Percentiles rank a stretch among this genome's conserved stretches.
These are phyloP conservation scores for Penicillium sp. DNA, from an alignment of 2,329 filamentous ascomycete genomes.

Conservation along the genomic window DNA sequence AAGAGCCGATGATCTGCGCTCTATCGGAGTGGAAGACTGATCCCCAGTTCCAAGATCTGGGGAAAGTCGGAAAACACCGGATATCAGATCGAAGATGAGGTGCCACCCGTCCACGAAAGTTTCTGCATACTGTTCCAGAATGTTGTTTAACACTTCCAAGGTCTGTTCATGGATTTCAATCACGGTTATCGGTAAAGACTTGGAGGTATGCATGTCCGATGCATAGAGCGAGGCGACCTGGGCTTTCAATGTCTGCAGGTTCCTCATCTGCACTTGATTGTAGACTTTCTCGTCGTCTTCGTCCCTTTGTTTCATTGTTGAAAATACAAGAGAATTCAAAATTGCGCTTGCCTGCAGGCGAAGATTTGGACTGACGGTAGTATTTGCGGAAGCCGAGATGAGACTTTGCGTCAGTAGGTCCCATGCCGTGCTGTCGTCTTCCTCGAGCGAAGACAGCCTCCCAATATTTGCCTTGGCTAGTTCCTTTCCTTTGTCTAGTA, in stretches of 20 bases:
- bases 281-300: slow-evolving; percentile 46
- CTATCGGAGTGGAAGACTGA: slow-evolving; percentile 7
- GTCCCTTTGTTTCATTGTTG: slow-evolving; percentile 43
- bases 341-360: slow-evolving; percentile 60
- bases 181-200: slow-evolving; percentile 62
- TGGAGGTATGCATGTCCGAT: slow-evolving; percentile 52
- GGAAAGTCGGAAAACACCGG: slow-evolving; percentile 67
- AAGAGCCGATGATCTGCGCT: slow-evolving; percentile 23
- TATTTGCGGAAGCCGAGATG: slow-evolving; percentile 45
- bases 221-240: slow-evolving; percentile 60
- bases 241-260: slow-evolving; percentile 64
- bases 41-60: slow-evolving; percentile 33
- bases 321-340: slow-evolving; percentile 47
- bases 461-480: slow-evolving; percentile 71
- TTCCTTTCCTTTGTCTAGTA: slow-evolving; percentile 70
- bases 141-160: slow-evolving; percentile 73
- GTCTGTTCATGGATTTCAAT: slow-evolving; percentile 76
- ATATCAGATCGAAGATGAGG: slow-evolving; percentile 78
- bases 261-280: slow-evolving; percentile 66
- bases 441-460: slow-evolving; percentile 66
- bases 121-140: slow-evolving; percentile 87
- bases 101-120: slow-evolving; percentile 80
- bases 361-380: slow-evolving; percentile 37
- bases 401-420: slow-evolving; percentile 58
- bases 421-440: slow-evolving; percentile 71